Evolutionary conservation across 1,284 basidiomycete genomes (phyloP).

Genomic region (Veloporphyrellus conicus): DNA sequence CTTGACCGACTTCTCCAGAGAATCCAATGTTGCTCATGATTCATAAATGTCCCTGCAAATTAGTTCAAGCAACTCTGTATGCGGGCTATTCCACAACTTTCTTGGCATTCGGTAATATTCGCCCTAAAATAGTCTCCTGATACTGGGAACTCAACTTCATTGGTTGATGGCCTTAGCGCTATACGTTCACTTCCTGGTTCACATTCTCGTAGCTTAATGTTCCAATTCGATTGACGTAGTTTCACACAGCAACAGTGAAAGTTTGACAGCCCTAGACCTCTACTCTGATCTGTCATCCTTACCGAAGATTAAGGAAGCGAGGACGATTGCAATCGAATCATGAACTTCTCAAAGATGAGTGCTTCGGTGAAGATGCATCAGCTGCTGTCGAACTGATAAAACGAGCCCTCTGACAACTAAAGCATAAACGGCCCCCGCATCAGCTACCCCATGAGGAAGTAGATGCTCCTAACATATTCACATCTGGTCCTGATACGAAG

Average conservation of each 20-base stretch:
- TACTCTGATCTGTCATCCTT: constrained; percentile 57
- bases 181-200: constrained; percentile 26
- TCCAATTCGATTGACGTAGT: constrained; percentile 1
- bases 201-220: constrained; percentile 23
- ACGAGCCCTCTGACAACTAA: constrained; percentile 48
- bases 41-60: constrained; percentile 25
- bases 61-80: constrained; percentile 21
- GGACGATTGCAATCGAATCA: constrained; percentile 26
- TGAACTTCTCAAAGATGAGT: constrained; percentile 8
- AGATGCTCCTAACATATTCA: neutral
- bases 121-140: constrained; percentile 24
- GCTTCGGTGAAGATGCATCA: constrained; percentile 12
- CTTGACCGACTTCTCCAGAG: constrained; percentile 45
- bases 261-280: constrained; percentile 53
- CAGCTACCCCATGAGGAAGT: constrained; percentile 15
- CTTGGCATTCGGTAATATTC: neutral
- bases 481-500: constrained; percentile 15
- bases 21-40: constrained; percentile 37
- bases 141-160: constrained; percentile 1
- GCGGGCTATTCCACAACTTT: neutral
- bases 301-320: constrained; percentile 55
- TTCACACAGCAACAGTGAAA: constrained; percentile 41
- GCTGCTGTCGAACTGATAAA: constrained; percentile 30
- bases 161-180: constrained; percentile 31
- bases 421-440: constrained; percentile 40